Conservation (phyloP, 1,284 basidiomycete genomes). For the Singerocomus inundabilis region DNA sequence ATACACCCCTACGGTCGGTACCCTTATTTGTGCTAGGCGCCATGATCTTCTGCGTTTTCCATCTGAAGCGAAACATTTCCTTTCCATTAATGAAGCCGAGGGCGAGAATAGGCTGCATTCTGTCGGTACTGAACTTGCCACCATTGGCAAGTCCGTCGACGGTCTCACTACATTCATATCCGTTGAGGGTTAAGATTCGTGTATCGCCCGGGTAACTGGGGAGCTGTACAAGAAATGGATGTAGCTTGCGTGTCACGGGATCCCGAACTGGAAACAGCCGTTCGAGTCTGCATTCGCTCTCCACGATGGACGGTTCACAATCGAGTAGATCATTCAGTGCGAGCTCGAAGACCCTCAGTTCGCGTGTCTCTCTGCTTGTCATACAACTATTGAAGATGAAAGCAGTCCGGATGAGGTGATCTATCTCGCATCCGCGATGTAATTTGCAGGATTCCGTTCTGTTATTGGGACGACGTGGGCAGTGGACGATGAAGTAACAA, state of each 20-base stretch:
- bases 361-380: not conserved
- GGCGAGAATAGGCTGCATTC: too few species aligned
- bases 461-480: not conserved
- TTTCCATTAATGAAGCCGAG: too few species aligned
- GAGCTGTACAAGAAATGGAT: too few species aligned
- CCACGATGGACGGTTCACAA: not conserved
- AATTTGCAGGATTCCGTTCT: not conserved
- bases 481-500: not conserved
- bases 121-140: too few species aligned
- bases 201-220: too few species aligned
- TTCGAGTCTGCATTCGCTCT: not conserved
- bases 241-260: not conserved
- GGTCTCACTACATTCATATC: too few species aligned
- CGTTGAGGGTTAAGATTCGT: too few species aligned
- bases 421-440: not conserved
- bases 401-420: not conserved
- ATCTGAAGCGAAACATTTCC: too few species aligned
- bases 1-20: too few species aligned
- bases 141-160: too few species aligned
- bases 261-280: not conserved
- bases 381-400: not conserved
- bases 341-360: not conserved
- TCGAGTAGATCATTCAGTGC: not conserved
- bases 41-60: not conserved
- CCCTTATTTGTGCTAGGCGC: not conserved